These are phyloP conservation scores for Davidsoniella virescens DNA, from an alignment of 2,329 filamentous ascomycete species.

Conservation along the genomic window DNA sequence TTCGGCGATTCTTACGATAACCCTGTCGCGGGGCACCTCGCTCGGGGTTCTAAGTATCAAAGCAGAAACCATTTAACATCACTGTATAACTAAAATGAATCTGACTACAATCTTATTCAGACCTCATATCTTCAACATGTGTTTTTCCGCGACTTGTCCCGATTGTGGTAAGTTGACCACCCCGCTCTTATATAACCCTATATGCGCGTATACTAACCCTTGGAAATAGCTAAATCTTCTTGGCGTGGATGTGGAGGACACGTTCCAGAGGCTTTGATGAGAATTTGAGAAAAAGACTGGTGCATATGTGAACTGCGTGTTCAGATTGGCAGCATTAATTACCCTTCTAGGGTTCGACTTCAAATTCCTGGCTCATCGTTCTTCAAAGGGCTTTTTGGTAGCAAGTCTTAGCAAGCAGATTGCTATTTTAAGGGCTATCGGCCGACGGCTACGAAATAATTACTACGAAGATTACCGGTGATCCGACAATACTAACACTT, in stretches of 20 bases:
- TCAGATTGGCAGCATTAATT: constrained; percentile 27
- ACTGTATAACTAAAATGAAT: too few species aligned
- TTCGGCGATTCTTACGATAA: too few species aligned
- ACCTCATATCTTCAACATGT: constrained; percentile 14
- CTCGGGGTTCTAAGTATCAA: too few species aligned
- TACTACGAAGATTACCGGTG: too few species aligned
- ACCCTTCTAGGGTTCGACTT: constrained; percentile 27
- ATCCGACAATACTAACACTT: too few species aligned
- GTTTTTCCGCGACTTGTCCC: constrained; percentile 16
- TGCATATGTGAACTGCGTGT: constrained; percentile 31
- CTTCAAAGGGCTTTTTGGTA: constrained; percentile 17
- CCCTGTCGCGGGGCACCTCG: too few species aligned
- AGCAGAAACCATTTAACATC: too few species aligned
- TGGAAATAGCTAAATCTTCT: constrained; percentile 27
- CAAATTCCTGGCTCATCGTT: constrained; percentile 23
- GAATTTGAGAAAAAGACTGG: constrained; percentile 28
- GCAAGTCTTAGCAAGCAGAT: not conserved
- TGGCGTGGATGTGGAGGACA: constrained; percentile 35
- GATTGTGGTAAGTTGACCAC: constrained; percentile 14
- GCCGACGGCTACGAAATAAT: too few species aligned
- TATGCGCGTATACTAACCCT: not conserved
- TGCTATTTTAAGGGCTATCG: not conserved
- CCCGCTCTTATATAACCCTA: too few species aligned
- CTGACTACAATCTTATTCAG: too few species aligned
- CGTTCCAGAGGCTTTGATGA: constrained; percentile 26